These are phyloP conservation scores for Coemansia guatemalensis DNA, from an alignment of 192 early-diverging fungal genomes.

Conservation along the genomic window DNA sequence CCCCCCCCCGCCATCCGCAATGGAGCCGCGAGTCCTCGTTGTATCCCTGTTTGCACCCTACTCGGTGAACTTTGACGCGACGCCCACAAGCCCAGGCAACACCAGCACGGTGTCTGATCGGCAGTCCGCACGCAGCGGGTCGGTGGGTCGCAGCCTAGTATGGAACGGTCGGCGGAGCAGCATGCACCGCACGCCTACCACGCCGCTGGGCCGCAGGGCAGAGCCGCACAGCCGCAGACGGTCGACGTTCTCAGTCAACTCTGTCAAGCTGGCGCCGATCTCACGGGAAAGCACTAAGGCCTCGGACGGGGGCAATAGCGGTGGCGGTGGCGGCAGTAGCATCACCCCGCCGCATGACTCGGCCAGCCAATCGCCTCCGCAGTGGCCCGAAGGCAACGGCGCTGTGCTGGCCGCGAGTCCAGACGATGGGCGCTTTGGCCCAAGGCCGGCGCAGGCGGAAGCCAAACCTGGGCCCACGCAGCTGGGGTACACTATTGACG, in stretches of 20 bases:
- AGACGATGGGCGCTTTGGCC: neutral
- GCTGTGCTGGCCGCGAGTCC: neutral
- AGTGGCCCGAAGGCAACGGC: constrained; percentile 21
- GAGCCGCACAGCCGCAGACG: constrained; percentile 53
- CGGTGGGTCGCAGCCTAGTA: constrained; percentile 39
- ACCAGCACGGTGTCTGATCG: constrained; percentile 19
- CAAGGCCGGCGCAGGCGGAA: neutral
- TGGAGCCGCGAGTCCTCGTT: constrained; percentile 64
- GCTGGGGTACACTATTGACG: constrained; percentile 46
- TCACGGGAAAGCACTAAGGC: constrained; percentile 31
- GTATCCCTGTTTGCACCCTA: constrained; percentile 73
- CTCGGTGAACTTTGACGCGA: constrained; percentile 63
- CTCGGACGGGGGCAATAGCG: neutral
- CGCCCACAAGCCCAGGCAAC: constrained; percentile 14
- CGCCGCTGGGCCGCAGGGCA: constrained; percentile 46
- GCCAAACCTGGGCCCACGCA: constrained; percentile 40
- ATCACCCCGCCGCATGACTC: constrained; percentile 11
- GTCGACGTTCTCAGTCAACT: constrained; percentile 45
- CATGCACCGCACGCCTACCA: constrained; percentile 48
- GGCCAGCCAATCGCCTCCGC: constrained; percentile 9
- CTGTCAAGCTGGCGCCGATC: constrained; percentile 47
- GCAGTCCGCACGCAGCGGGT: constrained; percentile 33
- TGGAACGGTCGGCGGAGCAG: constrained; percentile 54
- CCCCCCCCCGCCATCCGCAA: neutral
- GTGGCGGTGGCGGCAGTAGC: neutral